Percentiles rank a stretch among this genome's conserved stretches.
phyloP scores from a whole-genome alignment of 345 rosid species.

The Angophora floribunda region DNA sequence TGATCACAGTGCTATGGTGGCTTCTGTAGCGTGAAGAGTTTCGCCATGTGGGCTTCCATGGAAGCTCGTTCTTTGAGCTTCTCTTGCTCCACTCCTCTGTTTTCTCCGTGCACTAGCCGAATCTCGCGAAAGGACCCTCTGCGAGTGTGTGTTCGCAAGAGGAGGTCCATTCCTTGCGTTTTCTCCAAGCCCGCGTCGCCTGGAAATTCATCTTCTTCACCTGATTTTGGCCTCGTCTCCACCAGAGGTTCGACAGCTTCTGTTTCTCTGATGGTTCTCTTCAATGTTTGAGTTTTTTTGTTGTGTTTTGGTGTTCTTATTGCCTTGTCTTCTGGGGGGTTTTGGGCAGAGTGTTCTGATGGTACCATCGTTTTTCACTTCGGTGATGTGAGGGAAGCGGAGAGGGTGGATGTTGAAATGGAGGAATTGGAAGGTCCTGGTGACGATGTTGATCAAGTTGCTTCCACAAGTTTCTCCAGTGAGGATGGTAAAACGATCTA shows the following conservation, averaged over 20 bases:
- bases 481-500: background rate
- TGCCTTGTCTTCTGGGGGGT: background rate
- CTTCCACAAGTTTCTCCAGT: background rate
- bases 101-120: background rate
- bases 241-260: background rate
- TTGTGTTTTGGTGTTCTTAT: background rate
- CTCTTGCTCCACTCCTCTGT: constrained; percentile 2
- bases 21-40: background rate
- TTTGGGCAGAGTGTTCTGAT: constrained; percentile 36
- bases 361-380: constrained; percentile 56
- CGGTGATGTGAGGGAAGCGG: constrained; percentile 33
- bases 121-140: background rate
- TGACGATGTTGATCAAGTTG: background rate
- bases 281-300: background rate
- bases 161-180: background rate
- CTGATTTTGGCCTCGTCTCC: background rate
- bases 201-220: background rate
- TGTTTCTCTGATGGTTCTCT: background rate
- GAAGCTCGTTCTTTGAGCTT: constrained; percentile 8
- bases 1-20: background rate
- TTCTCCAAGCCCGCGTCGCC: background rate
- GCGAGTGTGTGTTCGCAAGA: background rate
- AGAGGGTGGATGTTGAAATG: constrained; percentile 3
- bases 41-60: background rate
- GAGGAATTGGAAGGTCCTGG: background rate